Conservation (phyloP, 1,284 basidiomycete genomes). For the Cryptococcus sp. region DNA sequence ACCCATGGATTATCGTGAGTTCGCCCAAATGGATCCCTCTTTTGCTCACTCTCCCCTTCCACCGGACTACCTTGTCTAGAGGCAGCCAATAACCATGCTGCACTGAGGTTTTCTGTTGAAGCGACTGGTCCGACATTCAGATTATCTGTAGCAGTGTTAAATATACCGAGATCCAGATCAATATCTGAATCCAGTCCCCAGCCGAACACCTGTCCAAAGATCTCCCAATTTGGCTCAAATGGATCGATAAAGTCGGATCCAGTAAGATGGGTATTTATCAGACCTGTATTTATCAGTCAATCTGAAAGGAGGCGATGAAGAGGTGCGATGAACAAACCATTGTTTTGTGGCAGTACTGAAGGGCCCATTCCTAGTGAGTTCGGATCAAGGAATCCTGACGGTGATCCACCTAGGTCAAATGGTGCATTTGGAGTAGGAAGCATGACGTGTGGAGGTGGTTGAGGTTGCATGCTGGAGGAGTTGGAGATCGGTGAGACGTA, state of each 20-base stretch:
- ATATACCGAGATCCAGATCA: slow-evolving; percentile 24
- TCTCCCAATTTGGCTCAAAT: slow-evolving; percentile 21
- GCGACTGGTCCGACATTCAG: slow-evolving; percentile 21
- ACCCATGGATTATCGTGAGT: slow-evolving; percentile 32
- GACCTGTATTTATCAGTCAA: not conserved
- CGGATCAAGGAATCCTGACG: slow-evolving; percentile 18
- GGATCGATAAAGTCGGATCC: slow-evolving; percentile 10
- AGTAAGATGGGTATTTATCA: not conserved
- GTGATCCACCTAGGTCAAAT: slow-evolving; percentile 8
- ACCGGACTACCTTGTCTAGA: slow-evolving; percentile 22
- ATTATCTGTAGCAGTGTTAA: slow-evolving; percentile 23
- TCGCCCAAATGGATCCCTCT: slow-evolving; percentile 18
- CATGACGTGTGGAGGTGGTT: slow-evolving; percentile 8
- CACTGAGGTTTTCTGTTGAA: slow-evolving; percentile 28
- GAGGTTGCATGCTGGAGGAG: not conserved
- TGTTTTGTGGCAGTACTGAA: not conserved
- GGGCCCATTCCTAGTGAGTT: slow-evolving; percentile 10
- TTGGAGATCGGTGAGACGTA: not conserved
- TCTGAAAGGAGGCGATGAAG: slow-evolving; percentile 1
- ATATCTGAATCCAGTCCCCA: slow-evolving; percentile 30
- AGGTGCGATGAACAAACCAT: not conserved
- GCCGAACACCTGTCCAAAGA: slow-evolving; percentile 31
- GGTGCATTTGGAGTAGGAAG: slow-evolving; percentile 10
- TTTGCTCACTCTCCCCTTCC: slow-evolving; percentile 4
- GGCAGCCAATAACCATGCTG: slow-evolving; percentile 25